A percentile compares a stretch with the other conserved stretches of the same genome.
Conservation (phyloP, 768 basidiomycete genomes). For the Mrakia gelida region DNA sequence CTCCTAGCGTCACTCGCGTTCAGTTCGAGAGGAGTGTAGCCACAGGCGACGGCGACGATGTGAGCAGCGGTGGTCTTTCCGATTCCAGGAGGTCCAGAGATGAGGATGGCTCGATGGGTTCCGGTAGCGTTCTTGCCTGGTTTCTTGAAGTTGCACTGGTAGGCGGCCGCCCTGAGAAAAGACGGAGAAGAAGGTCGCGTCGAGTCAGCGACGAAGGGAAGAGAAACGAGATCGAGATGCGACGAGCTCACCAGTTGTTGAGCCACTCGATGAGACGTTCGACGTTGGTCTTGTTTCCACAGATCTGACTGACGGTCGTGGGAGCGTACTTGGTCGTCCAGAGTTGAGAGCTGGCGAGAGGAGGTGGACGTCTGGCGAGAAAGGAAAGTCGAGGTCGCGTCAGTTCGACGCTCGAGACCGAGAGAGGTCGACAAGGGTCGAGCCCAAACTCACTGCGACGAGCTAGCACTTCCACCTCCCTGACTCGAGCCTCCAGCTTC, state of each 20-base stretch:
- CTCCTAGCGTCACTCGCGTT: constrained; percentile 94
- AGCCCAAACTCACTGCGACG: not conserved
- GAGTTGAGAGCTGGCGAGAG: constrained; percentile 55
- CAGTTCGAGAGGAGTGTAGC: constrained; percentile 87
- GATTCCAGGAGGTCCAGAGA: constrained; percentile 92
- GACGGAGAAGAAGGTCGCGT: not conserved
- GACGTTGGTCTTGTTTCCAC: constrained; percentile 87
- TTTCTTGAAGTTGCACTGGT: constrained; percentile 80
- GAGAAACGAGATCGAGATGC: constrained; percentile 5
- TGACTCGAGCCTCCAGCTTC: not conserved
- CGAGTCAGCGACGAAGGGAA: not conserved
- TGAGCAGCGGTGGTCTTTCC: constrained; percentile 98
- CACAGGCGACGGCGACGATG: constrained; percentile 80
- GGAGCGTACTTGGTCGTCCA: constrained; percentile 98
- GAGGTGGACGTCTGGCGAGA: constrained; percentile 9
- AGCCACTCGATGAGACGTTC: constrained; percentile 88
- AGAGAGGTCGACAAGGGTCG: not conserved
- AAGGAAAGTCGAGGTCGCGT: constrained; percentile 15
- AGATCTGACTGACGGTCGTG: constrained; percentile 76
- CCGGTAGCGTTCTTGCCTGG: constrained; percentile 89
- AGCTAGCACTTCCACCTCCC: constrained; percentile 33
- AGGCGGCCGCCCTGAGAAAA: constrained; percentile 60
- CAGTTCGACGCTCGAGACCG: not conserved
- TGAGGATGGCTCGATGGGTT: constrained; percentile 75
- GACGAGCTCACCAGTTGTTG: constrained; percentile 64